Base-by-base conservation (phyloP, 495 filamentous ascomycete species). In the Pyrenopolyporus hunteri region DNA sequence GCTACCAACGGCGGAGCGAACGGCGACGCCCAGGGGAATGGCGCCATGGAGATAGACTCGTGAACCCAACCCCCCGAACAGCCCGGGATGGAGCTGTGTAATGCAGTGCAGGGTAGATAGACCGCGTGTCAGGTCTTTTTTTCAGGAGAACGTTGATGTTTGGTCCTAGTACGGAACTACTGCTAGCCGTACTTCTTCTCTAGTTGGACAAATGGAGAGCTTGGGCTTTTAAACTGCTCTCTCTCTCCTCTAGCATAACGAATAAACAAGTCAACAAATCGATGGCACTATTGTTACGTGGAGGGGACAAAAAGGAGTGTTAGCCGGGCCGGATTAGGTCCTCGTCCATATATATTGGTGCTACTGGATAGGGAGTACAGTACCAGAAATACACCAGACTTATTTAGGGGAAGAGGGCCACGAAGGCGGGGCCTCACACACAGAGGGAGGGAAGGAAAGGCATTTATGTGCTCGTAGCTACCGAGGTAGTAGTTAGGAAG, bases 21-120 rank as follows among this genome's bases (percentile, higher is more conserved):
- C 22, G 49, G 49, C 10, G 53, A 57, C 6, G 39, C 11, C 33
- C 56, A 63, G 59, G 17, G 59, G 47, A 35, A 40, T 39, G 32
- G 70, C 62, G 10, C 61, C 11, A 81, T 79, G 77, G 71, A 69
- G 10, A 63, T 80, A 29, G 75, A 78, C 53, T 64, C 65, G 16
- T 75, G 32, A 55, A 13, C 14, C 13, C n/a, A n/a, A n/a, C n/a
- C n/a, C n/a, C n/a, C n/a, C n/a, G n/a, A n/a, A n/a, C n/a, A n/a
- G n/a, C n/a, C n/a, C n/a, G n/a, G n/a, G n/a, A n/a, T n/a, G n/a
- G n/a, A n/a, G n/a, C n/a, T n/a, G n/a, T n/a, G n/a, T n/a, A n/a
- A n/a, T n/a, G 9, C 26, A 11, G n/a, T 26, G 23, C 16, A 25
- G 26, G 8, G 23, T 42, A 42, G 25, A 31, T 17, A 44, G 37